Conservation (phyloP, 306 rosid species). For the Cucumis melo region DNA sequence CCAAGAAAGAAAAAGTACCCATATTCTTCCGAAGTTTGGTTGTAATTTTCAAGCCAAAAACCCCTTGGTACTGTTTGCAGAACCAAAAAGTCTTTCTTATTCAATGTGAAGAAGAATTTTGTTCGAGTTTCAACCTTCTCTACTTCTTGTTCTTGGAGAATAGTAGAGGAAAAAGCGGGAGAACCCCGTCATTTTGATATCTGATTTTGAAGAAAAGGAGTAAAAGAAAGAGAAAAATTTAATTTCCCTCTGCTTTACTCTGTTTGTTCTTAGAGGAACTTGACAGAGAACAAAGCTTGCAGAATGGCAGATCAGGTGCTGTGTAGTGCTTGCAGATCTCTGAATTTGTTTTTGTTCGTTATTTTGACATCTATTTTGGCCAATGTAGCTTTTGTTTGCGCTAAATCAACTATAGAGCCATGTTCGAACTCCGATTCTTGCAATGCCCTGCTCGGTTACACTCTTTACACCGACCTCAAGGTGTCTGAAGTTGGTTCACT, state of each 20-base stretch:
- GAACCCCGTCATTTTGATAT: neutral
- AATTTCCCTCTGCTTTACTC: neutral
- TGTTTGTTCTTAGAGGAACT: neutral
- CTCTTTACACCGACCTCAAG: constrained; percentile 82
- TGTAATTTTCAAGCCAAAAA: too few species aligned
- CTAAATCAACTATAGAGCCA: constrained; percentile 94
- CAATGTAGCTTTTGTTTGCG: constrained; percentile 23
- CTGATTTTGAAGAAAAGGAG: neutral
- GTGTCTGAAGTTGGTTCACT: constrained; percentile 89
- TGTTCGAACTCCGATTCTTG: constrained; percentile 80
- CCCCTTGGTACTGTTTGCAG: neutral
- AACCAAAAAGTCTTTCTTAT: neutral
- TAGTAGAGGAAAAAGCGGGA: neutral
- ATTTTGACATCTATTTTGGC: constrained; percentile 4
- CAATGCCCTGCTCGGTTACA: constrained; percentile 80
- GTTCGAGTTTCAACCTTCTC: neutral
- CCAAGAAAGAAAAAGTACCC: neutral
- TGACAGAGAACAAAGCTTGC: neutral
- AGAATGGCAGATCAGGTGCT: constrained; percentile 24
- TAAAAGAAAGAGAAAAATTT: neutral
- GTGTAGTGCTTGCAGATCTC: neutral
- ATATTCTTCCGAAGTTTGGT: neutral
- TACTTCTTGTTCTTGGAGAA: neutral
- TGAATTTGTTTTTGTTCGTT: constrained; percentile 10
- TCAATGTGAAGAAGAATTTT: neutral